Base-by-base conservation (phyloP, 352 stramenopile species). In the Phytophthora kernoviae region DNA sequence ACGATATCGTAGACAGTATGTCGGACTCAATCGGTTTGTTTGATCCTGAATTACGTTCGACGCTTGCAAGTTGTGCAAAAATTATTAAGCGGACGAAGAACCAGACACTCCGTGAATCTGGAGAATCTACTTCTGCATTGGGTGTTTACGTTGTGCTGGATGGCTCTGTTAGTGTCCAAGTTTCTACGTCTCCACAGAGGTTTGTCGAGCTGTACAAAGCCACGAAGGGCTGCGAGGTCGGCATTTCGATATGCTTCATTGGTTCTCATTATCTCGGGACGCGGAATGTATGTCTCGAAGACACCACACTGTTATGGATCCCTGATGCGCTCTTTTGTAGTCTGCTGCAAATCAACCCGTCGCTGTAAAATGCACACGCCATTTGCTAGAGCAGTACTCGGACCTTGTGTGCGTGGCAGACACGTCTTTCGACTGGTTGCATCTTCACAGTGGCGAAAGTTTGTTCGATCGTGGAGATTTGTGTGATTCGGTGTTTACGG, bases 341-440 rank as follows among this genome's bases (percentile, higher is more conserved):
- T 21, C 45, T 92, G 26, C 54, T 91, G 20, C 74, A 88, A 22
- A 77, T 65, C 6, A 72, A 81, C 20, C 68, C 0, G 78, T 93
- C n/a, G 70, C 72, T 15, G 67, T 79, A 27, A 65, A 69, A 1
- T 90, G 77, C 41, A 81, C 86, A 2, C 62, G 58, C 4, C 84
- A 93, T 41, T 59, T 96, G 32, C 50, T 94, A 30, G 70, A 73
- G 9, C 87, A 94, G 52, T 94, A 91, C 58, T 90, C 78, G 21
- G 54, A 70, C 10, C 62, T 93, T 2, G 84, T 93, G 12, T 90
- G 81, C 34, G 49, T 90, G 22, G 70, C 81, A 1, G 87, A 96
- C 52, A 91, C 76, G 27, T 88, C 83, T 22, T 94, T 96, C 39
- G 84, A 96, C 50, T 92, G 82, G 75, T 61, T 94, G 14, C 87